These are phyloP conservation scores for Skeletonema potamos DNA, from an alignment of 108 stramenopile species.

Conservation along the genomic window DNA sequence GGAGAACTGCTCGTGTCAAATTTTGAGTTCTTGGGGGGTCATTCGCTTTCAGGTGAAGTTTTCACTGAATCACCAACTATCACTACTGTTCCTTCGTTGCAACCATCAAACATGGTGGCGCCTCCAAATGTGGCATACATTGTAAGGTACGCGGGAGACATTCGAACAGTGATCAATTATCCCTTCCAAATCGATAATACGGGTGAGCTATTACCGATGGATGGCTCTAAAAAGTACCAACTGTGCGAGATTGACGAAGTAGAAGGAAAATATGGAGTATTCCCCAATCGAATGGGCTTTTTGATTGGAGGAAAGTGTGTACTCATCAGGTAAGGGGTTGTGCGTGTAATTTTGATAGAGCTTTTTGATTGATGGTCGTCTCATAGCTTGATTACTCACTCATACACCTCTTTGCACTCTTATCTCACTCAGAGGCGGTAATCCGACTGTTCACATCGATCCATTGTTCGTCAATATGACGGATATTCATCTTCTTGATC, in stretches of 20 bases:
- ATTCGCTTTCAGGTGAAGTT: not conserved
- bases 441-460: constrained; percentile 45
- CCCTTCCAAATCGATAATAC: constrained; percentile 35
- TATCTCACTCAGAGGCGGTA: constrained; percentile 11
- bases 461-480: constrained; percentile 34
- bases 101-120: constrained; percentile 20
- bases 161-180: constrained; percentile 32
- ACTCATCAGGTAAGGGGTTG: not conserved
- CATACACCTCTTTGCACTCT: not conserved
- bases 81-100: constrained; percentile 4
- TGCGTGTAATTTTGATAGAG: not conserved
- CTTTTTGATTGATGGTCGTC: constrained; percentile 14
- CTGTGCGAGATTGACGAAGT: constrained; percentile 39
- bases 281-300: constrained; percentile 19
- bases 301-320: not conserved
- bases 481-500: constrained; percentile 31
- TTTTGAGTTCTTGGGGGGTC: constrained; percentile 11
- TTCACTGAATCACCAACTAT: constrained; percentile 17
- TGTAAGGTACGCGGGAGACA: constrained; percentile 31
- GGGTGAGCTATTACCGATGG: constrained; percentile 33
- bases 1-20: constrained; percentile 15
- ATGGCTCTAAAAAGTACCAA: constrained; percentile 19
- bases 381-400: not conserved
- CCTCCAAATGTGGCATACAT: constrained; percentile 17
- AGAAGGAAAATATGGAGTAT: constrained; percentile 13